phyloP scores from a whole-genome alignment of 768 basidiomycete species.

The Pulveroboletus frians region DNA sequence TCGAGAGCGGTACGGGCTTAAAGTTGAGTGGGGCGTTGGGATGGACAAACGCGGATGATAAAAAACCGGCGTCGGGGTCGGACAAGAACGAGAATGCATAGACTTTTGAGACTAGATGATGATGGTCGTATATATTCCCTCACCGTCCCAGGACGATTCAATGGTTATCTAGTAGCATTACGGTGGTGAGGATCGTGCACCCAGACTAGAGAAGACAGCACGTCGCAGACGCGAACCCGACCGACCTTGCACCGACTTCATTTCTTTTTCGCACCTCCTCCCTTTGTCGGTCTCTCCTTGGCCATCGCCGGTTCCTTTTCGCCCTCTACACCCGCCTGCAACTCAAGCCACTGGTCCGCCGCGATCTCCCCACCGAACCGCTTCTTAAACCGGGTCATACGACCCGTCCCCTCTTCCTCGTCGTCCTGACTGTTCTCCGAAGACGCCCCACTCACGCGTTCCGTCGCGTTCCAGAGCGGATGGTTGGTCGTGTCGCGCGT shows the following conservation, averaged over 20 bases:
- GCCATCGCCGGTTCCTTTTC: slow-evolving; percentile 25
- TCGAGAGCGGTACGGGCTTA: slow-evolving; percentile 70
- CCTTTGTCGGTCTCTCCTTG: slow-evolving; percentile 18
- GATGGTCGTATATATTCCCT: slow-evolving; percentile 1
- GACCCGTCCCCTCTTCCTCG: slow-evolving; percentile 66
- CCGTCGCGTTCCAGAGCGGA: slow-evolving; percentile 75
- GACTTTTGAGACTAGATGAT: neutral
- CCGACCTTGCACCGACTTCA: slow-evolving; percentile 8
- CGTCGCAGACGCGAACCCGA: neutral
- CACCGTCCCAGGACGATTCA: neutral
- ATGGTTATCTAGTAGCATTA: neutral
- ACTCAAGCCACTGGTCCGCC: slow-evolving; percentile 26
- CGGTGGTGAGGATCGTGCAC: neutral
- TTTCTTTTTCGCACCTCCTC: slow-evolving; percentile 15
- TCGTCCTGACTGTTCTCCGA: slow-evolving; percentile 49
- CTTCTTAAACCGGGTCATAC: slow-evolving; percentile 78
- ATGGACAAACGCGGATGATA: slow-evolving; percentile 27
- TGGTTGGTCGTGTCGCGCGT: slow-evolving; percentile 88
- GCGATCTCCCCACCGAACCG: slow-evolving; percentile 56
- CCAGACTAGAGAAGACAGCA: neutral
- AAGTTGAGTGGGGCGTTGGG: slow-evolving; percentile 60
- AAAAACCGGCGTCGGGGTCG: slow-evolving; percentile 12
- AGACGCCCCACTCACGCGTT: slow-evolving; percentile 44
- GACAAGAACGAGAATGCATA: slow-evolving; percentile 14
- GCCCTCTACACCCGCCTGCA: slow-evolving; percentile 25